Base-by-base conservation (phyloP, 2,329 filamentous ascomycete species). In the Fusarium floridanum region DNA sequence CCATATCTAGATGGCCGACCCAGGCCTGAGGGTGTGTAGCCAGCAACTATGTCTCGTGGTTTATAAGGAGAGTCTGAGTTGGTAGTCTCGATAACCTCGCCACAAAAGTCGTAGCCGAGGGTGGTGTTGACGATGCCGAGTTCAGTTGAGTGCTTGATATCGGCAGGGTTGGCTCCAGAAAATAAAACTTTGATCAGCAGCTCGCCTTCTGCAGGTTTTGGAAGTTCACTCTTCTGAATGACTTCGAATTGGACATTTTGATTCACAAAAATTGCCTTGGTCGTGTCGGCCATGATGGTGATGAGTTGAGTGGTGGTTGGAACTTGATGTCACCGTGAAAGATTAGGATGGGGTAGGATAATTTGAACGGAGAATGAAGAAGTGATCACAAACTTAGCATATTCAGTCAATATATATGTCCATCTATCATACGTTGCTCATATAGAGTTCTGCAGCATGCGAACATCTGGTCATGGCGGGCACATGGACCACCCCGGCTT, bases 51-150 rank as follows among this genome's bases (percentile, higher is more conserved):
- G 6, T 67, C 64, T 2, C 39, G 36, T 4, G 14, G 6, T 16
- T 62, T 41, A 17, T 61, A 67, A 16, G 48, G 10, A 6, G 57
- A 48, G 2, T n/a, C 17, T 12, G 29, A 11, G 16, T 17, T 57
- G 7, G 64, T 29, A 5, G n/a, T 24, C 36, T 43, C 32, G 8
- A 67, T 17, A 16, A 67, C 37, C 5, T 45, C 24, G 16, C 64
- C 64, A 10, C 57, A 62, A 36, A 67, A 67, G 57, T 67, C 64
- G 17, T 63, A 39, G 20, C 64, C 64, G 5, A 67, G 6, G 14
- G 55, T 43, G 6, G 57, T 55, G 20, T 43, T 32, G 22, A 20
- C 17, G 16, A 55, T 39, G 29, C 59, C 59, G 4, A 63, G 59
- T 17, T 16, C 20, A 8, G 37, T 63, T 22, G 45, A 17, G 20